Conservation (phyloP, 1,139 yeast species). For the Hemisphaericaspora xylofermentans region DNA sequence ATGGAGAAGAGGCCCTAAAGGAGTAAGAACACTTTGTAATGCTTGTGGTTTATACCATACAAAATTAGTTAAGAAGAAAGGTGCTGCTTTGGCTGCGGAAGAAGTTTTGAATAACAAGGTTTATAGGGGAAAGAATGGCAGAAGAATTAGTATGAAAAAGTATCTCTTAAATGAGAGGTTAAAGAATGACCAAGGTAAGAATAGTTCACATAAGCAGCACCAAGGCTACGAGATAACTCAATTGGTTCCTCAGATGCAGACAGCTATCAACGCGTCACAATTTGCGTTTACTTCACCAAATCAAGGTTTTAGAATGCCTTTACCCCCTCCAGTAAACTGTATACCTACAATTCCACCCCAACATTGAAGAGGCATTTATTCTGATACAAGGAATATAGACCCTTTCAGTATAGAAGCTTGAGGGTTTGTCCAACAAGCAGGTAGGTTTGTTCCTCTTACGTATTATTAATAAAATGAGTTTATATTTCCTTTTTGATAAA, state of each 20-base stretch:
- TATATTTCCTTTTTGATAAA: no score
- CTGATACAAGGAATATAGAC: no score
- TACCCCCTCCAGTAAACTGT: constrained; percentile 18
- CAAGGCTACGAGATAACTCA: neutral
- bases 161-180: constrained; percentile 16
- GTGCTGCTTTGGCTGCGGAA: constrained; percentile 61
- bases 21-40: constrained; percentile 80
- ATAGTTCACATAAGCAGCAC: neutral
- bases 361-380: neutral
- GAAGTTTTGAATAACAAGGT: constrained; percentile 46
- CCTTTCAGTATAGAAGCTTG: no score
- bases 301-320: constrained; percentile 10
- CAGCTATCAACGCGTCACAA: neutral
- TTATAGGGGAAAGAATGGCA: constrained; percentile 47
- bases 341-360: constrained; percentile 4
- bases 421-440: no score
- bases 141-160: constrained; percentile 42
- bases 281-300: neutral
- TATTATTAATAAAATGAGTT: no score
- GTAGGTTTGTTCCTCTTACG: no score
- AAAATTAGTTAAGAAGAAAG: constrained; percentile 57
- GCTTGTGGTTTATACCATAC: constrained; percentile 89
- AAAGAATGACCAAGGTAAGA: constrained; percentile 4
- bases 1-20: constrained; percentile 90
- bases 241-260: neutral